Conservation (phyloP, 2,329 filamentous ascomycete genomes). For the Talaromyces sp. region DNA sequence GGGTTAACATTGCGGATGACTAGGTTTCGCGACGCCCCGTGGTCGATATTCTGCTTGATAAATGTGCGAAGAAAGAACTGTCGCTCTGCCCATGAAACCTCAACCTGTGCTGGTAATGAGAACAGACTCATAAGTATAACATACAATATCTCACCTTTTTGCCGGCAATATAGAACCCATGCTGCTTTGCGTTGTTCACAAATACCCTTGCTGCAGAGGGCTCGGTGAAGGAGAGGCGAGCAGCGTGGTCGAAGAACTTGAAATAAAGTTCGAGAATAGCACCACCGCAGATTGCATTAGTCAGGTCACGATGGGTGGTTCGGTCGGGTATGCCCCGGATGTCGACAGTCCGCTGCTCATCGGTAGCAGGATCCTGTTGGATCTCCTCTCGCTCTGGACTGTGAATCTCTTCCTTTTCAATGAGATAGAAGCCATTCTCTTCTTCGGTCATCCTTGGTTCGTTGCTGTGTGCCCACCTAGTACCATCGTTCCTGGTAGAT, state of each 20-base stretch:
- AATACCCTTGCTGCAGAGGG: conserved; percentile 61
- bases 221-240: conserved; percentile 66
- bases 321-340: conserved; percentile 59
- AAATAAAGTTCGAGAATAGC: conserved; percentile 65
- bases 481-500: neutral
- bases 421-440: conserved; percentile 19
- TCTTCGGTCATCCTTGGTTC: conserved; percentile 15
- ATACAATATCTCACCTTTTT: conserved; percentile 55
- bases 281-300: conserved; percentile 63
- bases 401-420: conserved; percentile 21
- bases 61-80: conserved; percentile 64
- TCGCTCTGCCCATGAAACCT: conserved; percentile 64
- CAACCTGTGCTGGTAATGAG: conserved; percentile 49
- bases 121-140: neutral
- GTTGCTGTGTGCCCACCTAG: neutral
- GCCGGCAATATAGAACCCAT: conserved; percentile 64
- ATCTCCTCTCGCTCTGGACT: conserved; percentile 17
- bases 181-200: conserved; percentile 57
- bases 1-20: conserved; percentile 58
- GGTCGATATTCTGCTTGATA: conserved; percentile 59
- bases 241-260: conserved; percentile 54
- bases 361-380: conserved; percentile 14
- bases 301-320: conserved; percentile 63
- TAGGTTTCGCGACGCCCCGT: conserved; percentile 69
- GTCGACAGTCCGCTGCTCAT: conserved; percentile 42